Evolutionary conservation across 2,329 filamentous ascomycete genomes (phyloP), one percentile per base, ranked within the genome.

Genomic region (Xylaria sp.): DNA sequence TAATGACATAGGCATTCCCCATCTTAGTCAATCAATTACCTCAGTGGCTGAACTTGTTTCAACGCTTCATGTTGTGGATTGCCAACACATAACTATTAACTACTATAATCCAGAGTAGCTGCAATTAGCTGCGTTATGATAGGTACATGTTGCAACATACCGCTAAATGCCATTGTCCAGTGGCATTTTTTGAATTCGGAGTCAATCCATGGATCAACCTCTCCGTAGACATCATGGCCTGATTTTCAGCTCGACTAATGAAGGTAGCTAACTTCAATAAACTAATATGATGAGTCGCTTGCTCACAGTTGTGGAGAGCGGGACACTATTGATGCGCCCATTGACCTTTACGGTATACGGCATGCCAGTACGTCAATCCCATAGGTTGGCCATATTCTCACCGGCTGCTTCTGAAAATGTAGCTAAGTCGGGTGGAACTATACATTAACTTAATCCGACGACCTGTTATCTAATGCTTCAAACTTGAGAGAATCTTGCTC

Each of bases 261-360:
- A 44, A 40, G 36, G 9, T 40, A 31, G 31, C 57, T 65, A 53
- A 33, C 36, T 59, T 38, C 6, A 42, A 53, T 3, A 4, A 44
- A 51, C 26, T 7, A 44, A 20, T 6, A 38, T 23, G 36, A n/a
- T 13, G 40, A 17, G 36, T 20, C 17, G 40, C 49, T 49, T 56
- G 31, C 28, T 31, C n/a, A 31, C 42, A 54, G 60, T 40, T 51
- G 48, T 40, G 42, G 26, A 62, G 58, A 59, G n/a, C 15, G 38
- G 1, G 40, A 36, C 36, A 53, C 59, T 59, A 59, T 67, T 54
- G 65, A 67, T 67, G 65, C 54, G 17, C 36, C n/a, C 51, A 56
- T 60, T 11, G 6, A 28, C 15, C 13, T 26, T 26, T 61, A 26
- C 11, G 15, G 26, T 20, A 33, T 38, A 28, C 53, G 4, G 53